Percentiles rank a stretch among this genome's conserved stretches.
Evolutionary conservation across 192 early-diverging fungal genomes (phyloP).

Genomic region (Chytriomyces sp.): DNA sequence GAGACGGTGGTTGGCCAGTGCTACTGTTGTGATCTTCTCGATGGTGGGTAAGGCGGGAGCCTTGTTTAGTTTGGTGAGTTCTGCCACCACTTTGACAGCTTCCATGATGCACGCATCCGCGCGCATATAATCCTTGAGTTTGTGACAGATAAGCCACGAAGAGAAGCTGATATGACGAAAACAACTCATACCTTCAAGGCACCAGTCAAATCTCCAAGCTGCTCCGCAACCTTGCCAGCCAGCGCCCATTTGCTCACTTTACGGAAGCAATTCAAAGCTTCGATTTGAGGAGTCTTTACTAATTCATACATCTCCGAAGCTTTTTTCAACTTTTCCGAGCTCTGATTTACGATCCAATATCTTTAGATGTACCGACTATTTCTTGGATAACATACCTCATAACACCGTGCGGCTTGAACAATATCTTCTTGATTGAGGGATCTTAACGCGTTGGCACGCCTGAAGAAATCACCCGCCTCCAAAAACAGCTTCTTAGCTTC

Average conservation of each 20-base stretch:
- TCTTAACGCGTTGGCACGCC: background rate
- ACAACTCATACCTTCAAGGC: too few relatives aligned
- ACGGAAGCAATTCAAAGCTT: constrained; percentile 16
- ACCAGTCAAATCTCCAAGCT: background rate
- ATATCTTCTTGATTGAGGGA: background rate
- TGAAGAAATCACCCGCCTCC: constrained; percentile 20
- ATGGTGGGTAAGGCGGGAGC: background rate
- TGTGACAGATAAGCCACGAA: too few relatives aligned
- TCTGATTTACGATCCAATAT: background rate
- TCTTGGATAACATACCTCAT: background rate
- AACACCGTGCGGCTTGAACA: constrained; percentile 16
- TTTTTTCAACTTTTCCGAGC: constrained; percentile 1
- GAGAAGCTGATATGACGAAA: too few relatives aligned
- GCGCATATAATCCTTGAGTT: constrained; percentile 3
- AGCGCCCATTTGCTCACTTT: constrained; percentile 4
- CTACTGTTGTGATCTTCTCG: constrained; percentile 1
- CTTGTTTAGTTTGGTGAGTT: background rate
- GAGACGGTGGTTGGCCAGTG: background rate
- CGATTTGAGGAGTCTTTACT: background rate
- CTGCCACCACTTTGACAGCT: background rate
- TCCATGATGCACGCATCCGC: background rate
- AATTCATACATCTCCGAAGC: constrained; percentile 12
- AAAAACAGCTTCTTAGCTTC: constrained; percentile 10
- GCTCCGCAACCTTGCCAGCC: background rate
- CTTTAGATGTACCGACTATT: background rate